Percentiles rank a stretch among this genome's conserved stretches.
These are phyloP conservation scores for Cyclotella distinguenda DNA, from an alignment of 108 stramenopile species.

Conservation along the genomic window DNA sequence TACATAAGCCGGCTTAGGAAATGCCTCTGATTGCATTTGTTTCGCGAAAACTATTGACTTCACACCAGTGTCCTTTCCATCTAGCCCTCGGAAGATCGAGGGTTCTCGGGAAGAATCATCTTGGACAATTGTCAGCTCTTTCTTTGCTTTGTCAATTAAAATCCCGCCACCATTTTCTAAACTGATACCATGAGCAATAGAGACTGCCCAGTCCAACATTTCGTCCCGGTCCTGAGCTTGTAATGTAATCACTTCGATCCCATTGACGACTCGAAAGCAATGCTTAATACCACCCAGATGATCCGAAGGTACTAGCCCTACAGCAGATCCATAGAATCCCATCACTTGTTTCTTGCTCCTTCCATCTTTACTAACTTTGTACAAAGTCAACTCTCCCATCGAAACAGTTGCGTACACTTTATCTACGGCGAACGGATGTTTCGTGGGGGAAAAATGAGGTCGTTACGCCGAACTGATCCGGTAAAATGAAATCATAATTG, in stretches of 20 bases:
- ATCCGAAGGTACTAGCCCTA: constrained; percentile 24
- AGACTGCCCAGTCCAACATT: constrained; percentile 30
- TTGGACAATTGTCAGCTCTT: not conserved
- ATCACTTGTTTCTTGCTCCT: constrained; percentile 21
- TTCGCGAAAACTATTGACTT: constrained; percentile 17
- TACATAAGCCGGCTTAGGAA: too few relatives aligned
- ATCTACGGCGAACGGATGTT: constrained; percentile 1
- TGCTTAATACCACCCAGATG: constrained; percentile 7
- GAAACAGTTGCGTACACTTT: constrained; percentile 34
- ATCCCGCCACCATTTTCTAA: constrained; percentile 42
- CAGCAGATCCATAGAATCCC: constrained; percentile 36
- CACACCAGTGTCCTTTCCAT: not conserved
- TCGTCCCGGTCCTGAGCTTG: constrained; percentile 9
- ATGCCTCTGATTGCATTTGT: not conserved
- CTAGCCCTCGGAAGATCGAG: constrained; percentile 1
- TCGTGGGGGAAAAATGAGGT: not conserved
- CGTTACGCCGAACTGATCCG: too few relatives aligned
- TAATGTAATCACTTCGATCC: constrained; percentile 22
- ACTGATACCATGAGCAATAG: constrained; percentile 32
- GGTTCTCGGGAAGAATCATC: not conserved
- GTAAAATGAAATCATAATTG: not conserved
- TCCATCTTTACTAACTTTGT: constrained; percentile 28
- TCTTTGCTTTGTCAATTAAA: constrained; percentile 33
- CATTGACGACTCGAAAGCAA: constrained; percentile 31
- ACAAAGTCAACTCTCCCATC: constrained; percentile 19